Conservation (phyloP, 345 rosid species). For the Salix caprea region DNA sequence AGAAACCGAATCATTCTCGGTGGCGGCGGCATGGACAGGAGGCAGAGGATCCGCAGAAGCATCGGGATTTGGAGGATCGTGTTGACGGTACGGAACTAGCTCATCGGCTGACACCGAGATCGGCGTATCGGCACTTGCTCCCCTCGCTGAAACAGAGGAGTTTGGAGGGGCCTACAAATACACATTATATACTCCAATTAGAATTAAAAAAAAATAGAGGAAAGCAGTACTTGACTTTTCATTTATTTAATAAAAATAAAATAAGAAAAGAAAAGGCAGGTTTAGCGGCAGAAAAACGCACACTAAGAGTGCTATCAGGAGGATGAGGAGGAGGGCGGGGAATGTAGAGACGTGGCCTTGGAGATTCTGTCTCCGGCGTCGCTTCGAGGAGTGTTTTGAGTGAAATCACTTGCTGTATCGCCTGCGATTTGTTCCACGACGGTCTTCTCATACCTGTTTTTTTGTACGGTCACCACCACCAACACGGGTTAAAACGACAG, state of each 20-base stretch:
- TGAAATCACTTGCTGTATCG: conserved; percentile 51
- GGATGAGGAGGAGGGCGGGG: conserved; percentile 8
- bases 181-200: background rate
- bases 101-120: conserved; percentile 15
- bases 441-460: conserved; percentile 49
- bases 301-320: conserved; percentile 14
- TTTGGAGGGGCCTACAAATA: conserved; percentile 25
- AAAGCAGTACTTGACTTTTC: background rate
- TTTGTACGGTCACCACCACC: background rate
- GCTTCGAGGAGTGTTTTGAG: conserved; percentile 40
- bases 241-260: conserved; percentile 4
- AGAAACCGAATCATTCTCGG: conserved; percentile 23
- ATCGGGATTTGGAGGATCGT: conserved; percentile 18
- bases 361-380: conserved; percentile 26
- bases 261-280: background rate
- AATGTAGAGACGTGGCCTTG: conserved; percentile 25
- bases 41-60: conserved; percentile 5
- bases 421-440: conserved; percentile 59
- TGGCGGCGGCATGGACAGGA: conserved; percentile 8
- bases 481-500: background rate
- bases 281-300: conserved; percentile 6
- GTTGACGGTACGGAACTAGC: conserved; percentile 7
- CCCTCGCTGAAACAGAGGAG: conserved; percentile 28
- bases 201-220: background rate
- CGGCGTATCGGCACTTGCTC: conserved; percentile 10